These are phyloP conservation scores for Tricholoma sp. DNA, from an alignment of 768 basidiomycete species.

Conservation along the genomic window DNA sequence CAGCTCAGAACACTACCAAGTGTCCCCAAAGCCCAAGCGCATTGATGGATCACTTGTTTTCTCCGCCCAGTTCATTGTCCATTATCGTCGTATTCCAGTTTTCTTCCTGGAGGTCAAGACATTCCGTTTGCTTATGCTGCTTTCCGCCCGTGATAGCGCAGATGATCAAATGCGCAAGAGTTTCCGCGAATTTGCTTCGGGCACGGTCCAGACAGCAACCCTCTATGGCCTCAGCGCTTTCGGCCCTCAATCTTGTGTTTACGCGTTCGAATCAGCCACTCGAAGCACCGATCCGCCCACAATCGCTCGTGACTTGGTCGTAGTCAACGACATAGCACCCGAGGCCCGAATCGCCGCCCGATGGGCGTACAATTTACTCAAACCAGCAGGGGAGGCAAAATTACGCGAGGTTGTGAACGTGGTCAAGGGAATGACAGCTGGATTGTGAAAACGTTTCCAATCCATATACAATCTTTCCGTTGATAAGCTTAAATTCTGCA, in stretches of 20 bases:
- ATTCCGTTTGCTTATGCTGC: conserved; percentile 2
- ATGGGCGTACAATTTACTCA: conserved; percentile 14
- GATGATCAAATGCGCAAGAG: conserved; percentile 16
- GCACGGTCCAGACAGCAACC: conserved; percentile 9
- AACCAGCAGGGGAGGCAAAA: conserved; percentile 12
- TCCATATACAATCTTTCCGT: background rate
- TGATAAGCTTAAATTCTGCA: background rate
- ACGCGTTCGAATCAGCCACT: conserved; percentile 9
- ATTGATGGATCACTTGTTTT: conserved; percentile 7
- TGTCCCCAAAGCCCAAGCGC: conserved; percentile 11
- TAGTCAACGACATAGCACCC: conserved; percentile 16
- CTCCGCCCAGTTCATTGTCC: conserved; percentile 9
- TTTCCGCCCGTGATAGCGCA: conserved; percentile 9
- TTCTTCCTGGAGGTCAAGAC: conserved; percentile 16
- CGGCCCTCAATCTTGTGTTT: conserved; percentile 15
- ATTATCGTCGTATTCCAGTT: conserved; percentile 6
- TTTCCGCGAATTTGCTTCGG: conserved; percentile 8
- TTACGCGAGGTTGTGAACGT: conserved; percentile 10
- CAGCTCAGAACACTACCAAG: conserved; percentile 11
- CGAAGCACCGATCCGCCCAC: conserved; percentile 7
- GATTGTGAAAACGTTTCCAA: background rate
- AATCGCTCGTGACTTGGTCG: conserved; percentile 10
- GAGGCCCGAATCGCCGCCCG: too few relatives aligned
- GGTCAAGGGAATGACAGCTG: conserved; percentile 3
- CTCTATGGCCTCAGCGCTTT: conserved; percentile 16